Evolutionary conservation across 176 grass and related monocot genomes (phyloP).

Genomic region (Chloris gayana): DNA sequence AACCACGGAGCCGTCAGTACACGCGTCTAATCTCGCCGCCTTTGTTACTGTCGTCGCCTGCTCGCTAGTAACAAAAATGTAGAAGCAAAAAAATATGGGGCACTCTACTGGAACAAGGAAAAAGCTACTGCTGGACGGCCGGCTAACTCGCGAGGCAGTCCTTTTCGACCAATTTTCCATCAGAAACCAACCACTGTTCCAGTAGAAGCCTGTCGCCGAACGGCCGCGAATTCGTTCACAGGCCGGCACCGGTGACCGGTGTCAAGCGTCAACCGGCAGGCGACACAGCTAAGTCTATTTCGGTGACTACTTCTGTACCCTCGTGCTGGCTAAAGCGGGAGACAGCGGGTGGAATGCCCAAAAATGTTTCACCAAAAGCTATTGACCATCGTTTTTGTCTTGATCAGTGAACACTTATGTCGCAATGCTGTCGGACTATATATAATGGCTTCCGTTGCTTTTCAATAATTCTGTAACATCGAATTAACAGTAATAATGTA

Average conservation of each 20-base stretch:
- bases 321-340: conserved; percentile 32
- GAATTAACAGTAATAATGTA: no score
- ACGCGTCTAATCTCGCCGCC: conserved; percentile 3
- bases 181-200: no score
- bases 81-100: neutral
- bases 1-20: neutral
- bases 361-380: neutral
- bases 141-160: no score
- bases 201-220: conserved; percentile 2
- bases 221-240: no score
- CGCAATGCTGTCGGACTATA: neutral
- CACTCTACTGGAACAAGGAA: neutral
- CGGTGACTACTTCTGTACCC: neutral
- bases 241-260: neutral
- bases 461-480: no score
- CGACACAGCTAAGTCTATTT: neutral
- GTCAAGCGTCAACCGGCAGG: neutral
- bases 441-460: no score
- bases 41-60: neutral
- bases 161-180: no score
- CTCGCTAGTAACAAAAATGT: neutral
- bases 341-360: neutral
- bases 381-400: neutral
- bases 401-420: neutral
- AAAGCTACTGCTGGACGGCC: no score